Evolutionary conservation across 1,139 yeast genomes (phyloP), one percentile per base, ranked within the genome.

Genomic region (Groenewaldozyma auringiensis): DNA sequence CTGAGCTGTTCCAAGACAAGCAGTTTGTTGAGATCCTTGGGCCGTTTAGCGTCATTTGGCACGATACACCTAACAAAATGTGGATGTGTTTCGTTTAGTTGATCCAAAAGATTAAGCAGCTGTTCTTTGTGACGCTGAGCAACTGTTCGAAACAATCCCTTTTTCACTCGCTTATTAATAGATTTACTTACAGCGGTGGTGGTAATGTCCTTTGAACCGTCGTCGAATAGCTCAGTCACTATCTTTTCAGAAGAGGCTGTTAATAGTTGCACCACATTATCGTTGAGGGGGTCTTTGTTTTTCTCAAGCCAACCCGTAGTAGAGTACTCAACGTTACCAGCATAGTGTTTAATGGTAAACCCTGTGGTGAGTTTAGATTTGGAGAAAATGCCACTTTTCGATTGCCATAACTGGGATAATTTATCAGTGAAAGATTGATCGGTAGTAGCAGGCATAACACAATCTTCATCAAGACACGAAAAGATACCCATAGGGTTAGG

Each of bases 51-150:
- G 52, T 79, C 78, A 59, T 94, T 94, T 6, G 99, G 99, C 42
- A 94, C 70, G 46, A 94, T 94, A 64, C 99, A 94, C 57, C 99
- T 76, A 25, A 94, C 96, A 62, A 94, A 94, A 63, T 92, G 98
- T 2, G 99, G 98, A 58, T 86, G 94, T 0, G 98, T 92, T 16
- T 79, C 70, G 13, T 79, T 74, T 35, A 94, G 69, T 54, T 87
- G 94, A 6, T 71, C 73, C 81, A 94, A 79, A 42, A 94, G 71
- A 35, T 77, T 74, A 20, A 68, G 67, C 42, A 92, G 73, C 63
- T 94, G 97, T 54, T 86, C 94, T 58, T 87, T 86, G 60, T 70
- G 74, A 9, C 69, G 59, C 54, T 80, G 87, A 0, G 96, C 89
- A 4, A 89, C 92, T 0, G 97, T 89, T 59, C 92, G 78, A 56